phyloP scores from a whole-genome alignment of 306 rosid species.

The Cicer arietinum region DNA sequence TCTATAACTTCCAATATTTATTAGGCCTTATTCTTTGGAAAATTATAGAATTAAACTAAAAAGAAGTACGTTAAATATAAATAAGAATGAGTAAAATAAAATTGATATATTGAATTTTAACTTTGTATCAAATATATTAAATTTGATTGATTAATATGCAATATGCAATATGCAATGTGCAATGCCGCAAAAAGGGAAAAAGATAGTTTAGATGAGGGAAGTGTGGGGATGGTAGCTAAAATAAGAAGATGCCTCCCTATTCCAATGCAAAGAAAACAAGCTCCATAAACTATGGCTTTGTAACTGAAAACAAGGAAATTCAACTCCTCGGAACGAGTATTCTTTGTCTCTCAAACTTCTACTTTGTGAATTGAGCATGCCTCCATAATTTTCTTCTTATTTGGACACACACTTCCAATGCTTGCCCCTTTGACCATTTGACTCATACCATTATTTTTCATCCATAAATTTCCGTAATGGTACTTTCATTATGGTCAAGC shows the following conservation, averaged over 20 bases:
- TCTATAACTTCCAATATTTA: too few relatives aligned
- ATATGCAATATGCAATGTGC: not conserved
- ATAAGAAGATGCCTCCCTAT: conserved; percentile 45
- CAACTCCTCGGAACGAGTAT: conserved; percentile 56
- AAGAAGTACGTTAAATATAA: too few relatives aligned
- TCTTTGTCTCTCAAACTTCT: conserved; percentile 36
- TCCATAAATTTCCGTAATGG: not conserved
- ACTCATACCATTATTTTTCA: conserved; percentile 13
- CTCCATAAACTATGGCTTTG: conserved; percentile 51
- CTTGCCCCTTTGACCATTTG: conserved; percentile 58
- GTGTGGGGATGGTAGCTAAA: conserved; percentile 7
- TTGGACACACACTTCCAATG: conserved; percentile 47
- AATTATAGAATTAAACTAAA: too few relatives aligned
- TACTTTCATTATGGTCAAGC: conserved; percentile 20
- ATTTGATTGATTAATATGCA: too few relatives aligned
- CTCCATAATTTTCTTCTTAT: conserved; percentile 16
- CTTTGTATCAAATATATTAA: too few relatives aligned
- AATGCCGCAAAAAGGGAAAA: conserved; percentile 2
- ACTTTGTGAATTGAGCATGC: conserved; percentile 39
- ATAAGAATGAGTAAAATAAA: too few relatives aligned
- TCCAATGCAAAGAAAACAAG: conserved; percentile 52
- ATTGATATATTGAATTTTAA: too few relatives aligned
- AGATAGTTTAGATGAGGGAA: not conserved
- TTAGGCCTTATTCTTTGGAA: too few relatives aligned
- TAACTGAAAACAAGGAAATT: conserved; percentile 53